phyloP scores from a whole-genome alignment of 2,329 filamentous ascomycete genomes.

The Xylaria sp. region DNA sequence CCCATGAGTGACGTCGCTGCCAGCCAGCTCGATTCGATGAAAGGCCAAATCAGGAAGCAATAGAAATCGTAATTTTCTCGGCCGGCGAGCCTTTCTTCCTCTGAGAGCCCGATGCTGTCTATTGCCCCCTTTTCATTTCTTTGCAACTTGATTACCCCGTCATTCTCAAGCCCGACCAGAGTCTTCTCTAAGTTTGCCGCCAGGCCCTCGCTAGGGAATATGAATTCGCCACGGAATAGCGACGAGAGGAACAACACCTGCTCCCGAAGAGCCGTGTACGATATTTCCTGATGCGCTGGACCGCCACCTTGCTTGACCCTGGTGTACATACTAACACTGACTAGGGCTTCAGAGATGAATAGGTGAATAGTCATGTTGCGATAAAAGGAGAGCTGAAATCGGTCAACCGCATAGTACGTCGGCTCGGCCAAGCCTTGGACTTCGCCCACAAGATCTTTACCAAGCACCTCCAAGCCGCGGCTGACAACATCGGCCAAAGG shows the following conservation, averaged over 20 bases:
- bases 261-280: slow-evolving; percentile 75
- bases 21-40: slow-evolving; percentile 94
- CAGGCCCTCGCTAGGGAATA: slow-evolving; percentile 89
- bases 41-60: slow-evolving; percentile 98
- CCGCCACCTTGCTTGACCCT: slow-evolving; percentile 91
- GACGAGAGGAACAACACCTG: slow-evolving; percentile 93
- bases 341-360: slow-evolving; percentile 92
- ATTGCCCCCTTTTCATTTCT: slow-evolving; percentile 66
- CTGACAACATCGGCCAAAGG: slow-evolving; percentile 86
- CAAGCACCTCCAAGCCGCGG: slow-evolving; percentile 89
- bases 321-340: slow-evolving; percentile 90
- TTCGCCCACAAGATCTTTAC: slow-evolving; percentile 85
- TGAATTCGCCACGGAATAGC: slow-evolving; percentile 95
- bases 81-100: slow-evolving; percentile 78
- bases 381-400: slow-evolving; percentile 98
- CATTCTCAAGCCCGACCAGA: slow-evolving; percentile 77
- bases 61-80: slow-evolving; percentile 98
- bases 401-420: slow-evolving; percentile 93
- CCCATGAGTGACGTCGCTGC: slow-evolving; percentile 89
- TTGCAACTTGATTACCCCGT: slow-evolving; percentile 77
- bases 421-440: slow-evolving; percentile 85
- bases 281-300: slow-evolving; percentile 79
- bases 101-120: slow-evolving; percentile 76
- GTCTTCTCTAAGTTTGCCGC: slow-evolving; percentile 83
- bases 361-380: slow-evolving; percentile 99